phyloP scores from a whole-genome alignment of 768 basidiomycete genomes.

The Obba rivulosa region DNA sequence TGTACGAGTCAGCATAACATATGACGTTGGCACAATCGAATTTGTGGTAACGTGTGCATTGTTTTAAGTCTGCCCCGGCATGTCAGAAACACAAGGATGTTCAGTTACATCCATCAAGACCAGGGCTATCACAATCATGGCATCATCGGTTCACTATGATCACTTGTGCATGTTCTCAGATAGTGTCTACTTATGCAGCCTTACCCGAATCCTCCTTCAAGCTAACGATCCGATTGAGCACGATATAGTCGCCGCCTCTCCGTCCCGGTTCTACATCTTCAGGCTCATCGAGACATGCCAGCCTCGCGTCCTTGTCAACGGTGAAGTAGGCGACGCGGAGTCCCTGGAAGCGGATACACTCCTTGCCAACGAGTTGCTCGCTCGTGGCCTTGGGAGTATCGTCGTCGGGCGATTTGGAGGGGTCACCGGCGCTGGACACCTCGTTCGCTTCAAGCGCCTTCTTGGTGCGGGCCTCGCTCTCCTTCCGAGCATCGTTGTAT shows the following conservation, averaged over 20 bases:
- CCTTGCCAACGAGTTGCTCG: conserved; percentile 81
- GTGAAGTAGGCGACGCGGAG: conserved; percentile 93
- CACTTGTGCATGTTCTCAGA: not conserved
- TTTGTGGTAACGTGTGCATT: too few species aligned
- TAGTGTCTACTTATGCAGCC: conserved; percentile 18
- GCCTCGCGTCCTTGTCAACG: conserved; percentile 78
- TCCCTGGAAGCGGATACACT: conserved; percentile 95
- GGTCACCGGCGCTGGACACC: conserved; percentile 19
- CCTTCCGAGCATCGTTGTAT: conserved; percentile 58
- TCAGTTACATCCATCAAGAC: too few species aligned
- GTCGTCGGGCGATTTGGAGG: conserved; percentile 30
- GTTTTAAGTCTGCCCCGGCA: too few species aligned
- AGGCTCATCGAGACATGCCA: conserved; percentile 58
- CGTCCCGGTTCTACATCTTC: conserved; percentile 35
- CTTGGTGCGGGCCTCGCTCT: conserved; percentile 57
- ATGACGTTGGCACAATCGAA: too few species aligned
- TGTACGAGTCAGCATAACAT: too few species aligned
- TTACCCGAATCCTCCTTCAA: conserved; percentile 95
- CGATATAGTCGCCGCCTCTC: conserved; percentile 70
- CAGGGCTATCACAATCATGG: too few species aligned
- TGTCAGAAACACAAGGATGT: too few species aligned
- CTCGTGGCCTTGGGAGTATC: conserved; percentile 69
- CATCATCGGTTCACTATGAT: too few species aligned
- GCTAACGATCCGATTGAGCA: conserved; percentile 89
- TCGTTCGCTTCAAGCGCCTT: conserved; percentile 48